These are phyloP conservation scores for Debaryomyces udenii DNA, from an alignment of 1,139 yeast species.

Conservation along the genomic window DNA sequence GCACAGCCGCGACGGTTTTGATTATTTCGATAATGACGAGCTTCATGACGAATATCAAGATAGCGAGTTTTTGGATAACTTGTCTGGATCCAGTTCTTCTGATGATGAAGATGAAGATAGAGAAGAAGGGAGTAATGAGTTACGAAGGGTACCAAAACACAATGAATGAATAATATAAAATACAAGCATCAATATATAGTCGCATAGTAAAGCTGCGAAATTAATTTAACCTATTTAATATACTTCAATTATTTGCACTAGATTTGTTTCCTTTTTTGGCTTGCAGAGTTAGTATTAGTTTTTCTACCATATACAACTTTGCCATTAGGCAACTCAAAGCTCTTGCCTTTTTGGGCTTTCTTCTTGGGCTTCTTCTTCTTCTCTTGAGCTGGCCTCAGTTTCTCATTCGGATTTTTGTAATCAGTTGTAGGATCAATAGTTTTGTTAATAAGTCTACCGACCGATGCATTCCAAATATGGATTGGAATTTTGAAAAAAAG, in stretches of 20 bases:
- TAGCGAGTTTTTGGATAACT: slow-evolving; percentile 36
- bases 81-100: slow-evolving; percentile 43
- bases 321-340: slow-evolving; percentile 59
- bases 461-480: slow-evolving; percentile 45
- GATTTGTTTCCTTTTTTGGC: slow-evolving; percentile 20
- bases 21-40: slow-evolving; percentile 30
- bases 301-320: slow-evolving; percentile 55
- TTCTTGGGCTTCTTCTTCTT: slow-evolving; percentile 30
- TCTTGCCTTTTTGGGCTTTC: slow-evolving; percentile 45
- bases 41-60: slow-evolving; percentile 23
- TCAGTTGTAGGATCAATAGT: slow-evolving; percentile 29
- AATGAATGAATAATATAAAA: slow-evolving; percentile 24
- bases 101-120: slow-evolving; percentile 27
- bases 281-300: slow-evolving; percentile 16
- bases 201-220: slow-evolving; percentile 13
- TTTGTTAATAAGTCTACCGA: slow-evolving; percentile 39
- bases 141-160: slow-evolving; percentile 47
- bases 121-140: slow-evolving; percentile 23
- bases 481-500: slow-evolving; percentile 52
- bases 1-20: slow-evolving; percentile 20
- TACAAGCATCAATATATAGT: slow-evolving; percentile 12
- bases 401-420: slow-evolving; percentile 20
- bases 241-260: slow-evolving; percentile 4
- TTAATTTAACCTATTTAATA: slow-evolving; percentile 13
- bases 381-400: slow-evolving; percentile 14